Evolutionary conservation across 192 early-diverging fungal genomes (phyloP).

Genomic region (Spizellomyces punctatus): DNA sequence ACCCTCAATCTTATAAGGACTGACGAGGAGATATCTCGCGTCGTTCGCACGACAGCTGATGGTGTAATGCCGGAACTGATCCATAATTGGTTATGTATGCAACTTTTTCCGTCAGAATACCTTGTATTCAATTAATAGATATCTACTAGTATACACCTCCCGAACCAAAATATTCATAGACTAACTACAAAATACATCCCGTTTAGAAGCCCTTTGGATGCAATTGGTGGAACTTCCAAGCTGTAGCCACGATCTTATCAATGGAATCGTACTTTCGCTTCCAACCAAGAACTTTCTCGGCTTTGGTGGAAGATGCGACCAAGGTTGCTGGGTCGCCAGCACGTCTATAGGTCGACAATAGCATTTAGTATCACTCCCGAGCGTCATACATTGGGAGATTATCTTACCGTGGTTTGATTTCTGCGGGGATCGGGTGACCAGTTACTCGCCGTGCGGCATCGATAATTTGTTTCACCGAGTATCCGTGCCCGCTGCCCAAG

Average conservation of each 20-base stretch:
- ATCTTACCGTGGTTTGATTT: slow-evolving; percentile 43
- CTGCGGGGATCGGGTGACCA: slow-evolving; percentile 77
- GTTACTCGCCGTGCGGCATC: slow-evolving; percentile 79
- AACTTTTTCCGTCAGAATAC: no score
- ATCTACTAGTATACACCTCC: no score
- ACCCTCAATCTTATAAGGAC: no score
- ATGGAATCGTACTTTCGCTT: slow-evolving; percentile 46
- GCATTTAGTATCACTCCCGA: no score
- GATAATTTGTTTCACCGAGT: slow-evolving; percentile 90
- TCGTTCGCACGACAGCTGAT: no score
- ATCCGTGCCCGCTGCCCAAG: slow-evolving; percentile 89
- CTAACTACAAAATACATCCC: background rate
- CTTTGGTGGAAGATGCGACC: slow-evolving; percentile 53
- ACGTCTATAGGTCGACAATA: slow-evolving; percentile 21
- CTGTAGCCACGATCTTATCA: slow-evolving; percentile 52
- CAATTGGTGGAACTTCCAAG: slow-evolving; percentile 57
- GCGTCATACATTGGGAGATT: no score
- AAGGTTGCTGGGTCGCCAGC: slow-evolving; percentile 58
- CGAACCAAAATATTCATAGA: no score
- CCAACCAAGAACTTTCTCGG: slow-evolving; percentile 57
- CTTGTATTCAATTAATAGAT: no score
- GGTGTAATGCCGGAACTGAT: no score
- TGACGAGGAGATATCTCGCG: no score
- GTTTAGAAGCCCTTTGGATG: slow-evolving; percentile 42
- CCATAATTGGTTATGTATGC: no score